Evolutionary conservation across 257 asterid genomes (phyloP), one percentile per base, ranked within the genome.

Genomic region (Scutellaria barbata): DNA sequence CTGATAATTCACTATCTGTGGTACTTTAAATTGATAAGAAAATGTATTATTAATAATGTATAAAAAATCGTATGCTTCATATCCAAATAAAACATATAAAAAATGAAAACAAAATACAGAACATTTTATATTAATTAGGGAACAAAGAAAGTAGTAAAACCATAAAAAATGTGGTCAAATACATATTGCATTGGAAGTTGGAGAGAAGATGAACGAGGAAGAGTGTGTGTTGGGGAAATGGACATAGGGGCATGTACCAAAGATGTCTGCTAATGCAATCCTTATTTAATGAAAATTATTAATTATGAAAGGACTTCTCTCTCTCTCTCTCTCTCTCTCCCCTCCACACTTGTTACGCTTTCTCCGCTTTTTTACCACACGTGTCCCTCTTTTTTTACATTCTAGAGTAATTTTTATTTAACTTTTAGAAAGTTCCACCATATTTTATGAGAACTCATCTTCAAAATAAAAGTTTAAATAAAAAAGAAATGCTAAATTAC

Each of bases 231-330:
- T 66, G 83, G 80, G 39, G 41, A 75, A 71, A 79, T 68, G 60
- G 50, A 68, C 78, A 71, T 53, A 4, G 76, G 77, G 45, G 55
- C 16, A 75, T 50, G 81, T 67, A 61, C 1, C 78, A 66, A 71
- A 79, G 64, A 76, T 80, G 84, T 80, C 81, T 76, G 81, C 74
- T 62, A 10, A 40, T 76, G 57, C 45, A 41, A 16, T 40, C 8
- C 10, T 5, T 0, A 11, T 41, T 11, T 56, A 4, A 46, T 33
- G 47, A 4, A 30, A 10, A 0, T 51, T 17, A 68, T 74, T 68
- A 37, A 73, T 42, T 25, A 37, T 69, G 48, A 75, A 10, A 42
- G 17, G 46, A 66, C 73, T 54, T 17, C 47, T 62, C 9, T 12
- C 57, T 46, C 18, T 35, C 42, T 68, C 48, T n/a, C 30, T 33